Evolutionary conservation across 805 yeast species (phyloP), one percentile per base, ranked within the genome.

Genomic region (Metschnikowia drakensbergensis): DNA sequence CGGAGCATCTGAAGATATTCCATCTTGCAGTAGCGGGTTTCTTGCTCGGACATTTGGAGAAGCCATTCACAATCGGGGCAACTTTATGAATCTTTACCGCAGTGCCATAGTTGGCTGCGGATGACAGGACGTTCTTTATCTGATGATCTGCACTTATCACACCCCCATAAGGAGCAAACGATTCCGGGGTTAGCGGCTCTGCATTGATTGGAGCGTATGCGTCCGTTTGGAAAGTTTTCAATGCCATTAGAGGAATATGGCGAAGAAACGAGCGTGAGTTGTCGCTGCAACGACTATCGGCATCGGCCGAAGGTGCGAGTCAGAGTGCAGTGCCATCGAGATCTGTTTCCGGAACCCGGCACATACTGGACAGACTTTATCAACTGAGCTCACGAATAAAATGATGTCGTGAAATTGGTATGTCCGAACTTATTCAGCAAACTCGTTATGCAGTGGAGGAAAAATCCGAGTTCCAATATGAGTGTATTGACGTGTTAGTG

Each of bases 31-130:
- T 72, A 0, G 87, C 77, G 7, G 69, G 58, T 26, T 52, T 58
- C 5, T 75, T 71, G 52, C 83, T 74, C 4, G 80, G 76, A 7
- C 82, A 75, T 3, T 66, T 28, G 3, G 52, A 49, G 55, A 75
- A 87, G 40, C 72, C 67, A 62, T 84, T 84, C 3, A 66, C 67
- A 3, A 86, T 72, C 2, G 88, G 84, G 1, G 94, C 82, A 4
- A 90, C 94, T 52, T 83, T 76, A 53, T 79, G 80, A 40, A 88
- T 64, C 59, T 91, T 91, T 4, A 79, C 72, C 1, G 97, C 97
- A 1, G 97, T 91, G n/a, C 97, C 97, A 61, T 91, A 90, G 67
- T 91, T 91, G 4, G 97, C 97, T 22, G 77, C 67, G 4, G 77
- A 62, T 30, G 75, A 63, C 34, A 65, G 60, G 17, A 43, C 74